Evolutionary conservation across 1,284 basidiomycete genomes (phyloP), one percentile per base, ranked within the genome.

Genomic region (Coriolopsis trogii): DNA sequence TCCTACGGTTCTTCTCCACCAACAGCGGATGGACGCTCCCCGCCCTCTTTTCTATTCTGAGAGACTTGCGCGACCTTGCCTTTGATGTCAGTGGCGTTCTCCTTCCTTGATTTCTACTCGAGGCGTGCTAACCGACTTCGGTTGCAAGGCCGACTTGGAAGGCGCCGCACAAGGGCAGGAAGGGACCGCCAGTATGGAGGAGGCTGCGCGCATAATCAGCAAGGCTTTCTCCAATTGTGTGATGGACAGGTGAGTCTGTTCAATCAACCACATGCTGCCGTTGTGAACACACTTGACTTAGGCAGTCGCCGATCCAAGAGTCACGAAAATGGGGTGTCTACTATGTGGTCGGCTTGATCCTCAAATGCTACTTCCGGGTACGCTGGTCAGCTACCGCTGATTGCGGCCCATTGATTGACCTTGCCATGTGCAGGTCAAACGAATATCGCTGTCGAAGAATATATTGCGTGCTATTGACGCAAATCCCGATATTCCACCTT

Each of bases 301-400:
- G 67, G 41, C 59, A 60, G 48, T 89, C 87, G 48, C 80, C 87
- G 50, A 76, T 83, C 23, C 74, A 80, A 2, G 83, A 90, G 66
- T 93, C 91, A n/a, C 78, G 93, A 46, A 93, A 94, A 71, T 94
- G 87, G 86, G 96, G 95, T 3, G 85, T 95, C 0, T 99, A 98
- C 72, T 93, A 95, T 63, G 82, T 97, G n/a, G 95, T 95, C 1
- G 90, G 89, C 6, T 75, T 97, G 53, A 86, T 95, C 31, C 78
- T 99, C 70, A 97, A 98, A 68, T 92, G 87, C 43, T 99, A 99
- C 73, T 98, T 98, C 77, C 86, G 88, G 64, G 94, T 88, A 70
- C 63, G 85, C 74, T n/a, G n/a, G n/a, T n/a, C n/a, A n/a, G n/a
- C 41, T 10, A 23, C 39, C 47, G 21, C 41, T 41, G 37, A 31